These are phyloP conservation scores for Quercus suber DNA, from an alignment of 306 rosid species.

Conservation along the genomic window DNA sequence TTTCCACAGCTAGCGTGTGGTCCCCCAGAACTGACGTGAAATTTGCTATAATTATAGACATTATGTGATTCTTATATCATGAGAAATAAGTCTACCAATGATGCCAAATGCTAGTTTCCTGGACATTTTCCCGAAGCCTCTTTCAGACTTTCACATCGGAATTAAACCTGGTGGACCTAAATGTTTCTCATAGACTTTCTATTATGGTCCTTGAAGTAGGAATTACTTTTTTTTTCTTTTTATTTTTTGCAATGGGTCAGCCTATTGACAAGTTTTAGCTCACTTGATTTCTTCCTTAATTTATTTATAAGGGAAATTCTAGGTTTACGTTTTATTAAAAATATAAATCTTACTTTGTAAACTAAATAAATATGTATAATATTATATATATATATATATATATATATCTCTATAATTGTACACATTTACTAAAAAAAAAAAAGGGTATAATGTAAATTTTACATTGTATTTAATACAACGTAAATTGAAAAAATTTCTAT, in stretches of 20 bases:
- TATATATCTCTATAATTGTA: too few species aligned
- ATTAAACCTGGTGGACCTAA: neutral
- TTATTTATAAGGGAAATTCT: neutral
- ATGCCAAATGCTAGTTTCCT: neutral
- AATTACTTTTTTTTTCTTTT: too few species aligned
- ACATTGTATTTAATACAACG: too few species aligned
- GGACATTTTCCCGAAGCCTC: neutral
- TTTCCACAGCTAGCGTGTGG: neutral
- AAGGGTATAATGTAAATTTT: too few species aligned
- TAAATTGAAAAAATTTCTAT: too few species aligned
- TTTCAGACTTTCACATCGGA: neutral
- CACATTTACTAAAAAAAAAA: too few species aligned
- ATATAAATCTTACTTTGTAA: too few species aligned
- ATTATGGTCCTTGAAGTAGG: neutral
- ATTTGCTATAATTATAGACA: neutral
- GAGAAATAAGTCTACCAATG: neutral
- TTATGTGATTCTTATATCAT: neutral
- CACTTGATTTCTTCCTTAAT: neutral
- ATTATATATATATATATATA: too few species aligned
- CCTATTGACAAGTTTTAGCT: neutral
- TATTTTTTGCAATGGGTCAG: neutral
- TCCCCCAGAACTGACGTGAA: neutral
- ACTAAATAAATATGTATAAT: too few species aligned
- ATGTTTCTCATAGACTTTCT: neutral
- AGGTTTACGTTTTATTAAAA: too few species aligned